Percentiles rank a stretch among this genome's conserved stretches.
These are phyloP conservation scores for Suhomyces taliae DNA, from an alignment of 1,139 yeast species.

Conservation along the genomic window DNA sequence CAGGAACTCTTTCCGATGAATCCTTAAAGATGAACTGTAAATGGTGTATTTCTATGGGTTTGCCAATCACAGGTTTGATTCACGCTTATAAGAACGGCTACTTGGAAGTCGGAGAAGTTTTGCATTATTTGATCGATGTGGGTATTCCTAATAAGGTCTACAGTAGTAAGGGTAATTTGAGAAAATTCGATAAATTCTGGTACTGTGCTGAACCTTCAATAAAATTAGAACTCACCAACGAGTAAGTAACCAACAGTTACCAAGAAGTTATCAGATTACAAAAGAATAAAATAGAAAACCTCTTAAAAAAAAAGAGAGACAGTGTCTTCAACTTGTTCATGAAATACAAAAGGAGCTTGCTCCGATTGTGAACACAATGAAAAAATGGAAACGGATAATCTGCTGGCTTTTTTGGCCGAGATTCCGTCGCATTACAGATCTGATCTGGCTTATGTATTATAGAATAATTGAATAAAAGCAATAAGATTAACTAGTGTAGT, in stretches of 20 bases:
- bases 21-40: constrained; percentile 35
- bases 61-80: constrained; percentile 68
- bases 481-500: too few species aligned
- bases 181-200: constrained; percentile 50
- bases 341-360: too few species aligned
- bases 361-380: too few species aligned
- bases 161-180: constrained; percentile 37
- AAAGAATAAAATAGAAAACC: not conserved
- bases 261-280: not conserved
- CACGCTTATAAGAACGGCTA: constrained; percentile 57
- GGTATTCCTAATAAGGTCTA: constrained; percentile 64
- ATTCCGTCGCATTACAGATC: too few species aligned
- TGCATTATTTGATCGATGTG: constrained; percentile 68
- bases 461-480: too few species aligned
- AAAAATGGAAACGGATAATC: too few species aligned
- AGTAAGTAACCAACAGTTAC: constrained; percentile 1
- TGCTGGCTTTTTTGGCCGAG: too few species aligned
- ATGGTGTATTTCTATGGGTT: constrained; percentile 69
- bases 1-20: constrained; percentile 54
- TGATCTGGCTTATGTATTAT: too few species aligned
- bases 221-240: constrained; percentile 23
- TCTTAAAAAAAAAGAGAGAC: not conserved
- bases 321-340: too few species aligned
- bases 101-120: constrained; percentile 37
- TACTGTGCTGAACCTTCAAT: constrained; percentile 36